These are phyloP conservation scores for Trametes villosa DNA, from an alignment of 768 basidiomycete species.

Conservation along the genomic window DNA sequence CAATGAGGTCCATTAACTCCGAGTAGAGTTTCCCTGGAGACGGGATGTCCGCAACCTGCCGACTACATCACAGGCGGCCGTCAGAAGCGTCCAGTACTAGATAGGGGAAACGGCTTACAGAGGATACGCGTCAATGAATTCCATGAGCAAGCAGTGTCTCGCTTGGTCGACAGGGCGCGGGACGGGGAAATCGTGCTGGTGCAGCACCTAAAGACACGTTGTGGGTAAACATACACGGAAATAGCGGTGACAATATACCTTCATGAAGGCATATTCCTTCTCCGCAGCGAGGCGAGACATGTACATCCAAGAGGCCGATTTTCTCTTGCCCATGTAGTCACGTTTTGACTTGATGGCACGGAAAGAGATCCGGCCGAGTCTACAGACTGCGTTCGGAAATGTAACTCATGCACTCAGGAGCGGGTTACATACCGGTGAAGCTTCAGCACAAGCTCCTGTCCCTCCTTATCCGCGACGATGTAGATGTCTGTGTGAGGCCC, in stretches of 20 bases:
- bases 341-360: slow-evolving; percentile 95
- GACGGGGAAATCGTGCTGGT: slow-evolving; percentile 92
- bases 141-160: slow-evolving; percentile 95
- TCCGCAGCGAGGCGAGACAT: slow-evolving; percentile 95
- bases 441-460: slow-evolving; percentile 88
- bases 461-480: slow-evolving; percentile 84
- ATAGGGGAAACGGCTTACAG: slow-evolving; percentile 57
- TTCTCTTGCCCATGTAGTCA: slow-evolving; percentile 94
- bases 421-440: slow-evolving; percentile 73
- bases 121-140: slow-evolving; percentile 92
- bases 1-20: slow-evolving; percentile 91
- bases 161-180: slow-evolving; percentile 94
- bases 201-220: slow-evolving; percentile 65
- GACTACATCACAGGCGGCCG: slow-evolving; percentile 49
- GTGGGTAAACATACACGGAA: neutral
- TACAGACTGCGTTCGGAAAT: slow-evolving; percentile 35
- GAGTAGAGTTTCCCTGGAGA: slow-evolving; percentile 93
- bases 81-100: neutral
- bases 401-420: slow-evolving; percentile 3
- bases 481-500: slow-evolving; percentile 74
- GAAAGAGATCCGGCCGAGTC: slow-evolving; percentile 96
- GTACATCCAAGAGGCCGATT: slow-evolving; percentile 99
- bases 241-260: slow-evolving; percentile 53
- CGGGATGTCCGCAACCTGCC: slow-evolving; percentile 82
- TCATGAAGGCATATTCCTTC: slow-evolving; percentile 99